Conservation (phyloP, 1,284 basidiomycete genomes). For the Pseudozyma pruni region DNA sequence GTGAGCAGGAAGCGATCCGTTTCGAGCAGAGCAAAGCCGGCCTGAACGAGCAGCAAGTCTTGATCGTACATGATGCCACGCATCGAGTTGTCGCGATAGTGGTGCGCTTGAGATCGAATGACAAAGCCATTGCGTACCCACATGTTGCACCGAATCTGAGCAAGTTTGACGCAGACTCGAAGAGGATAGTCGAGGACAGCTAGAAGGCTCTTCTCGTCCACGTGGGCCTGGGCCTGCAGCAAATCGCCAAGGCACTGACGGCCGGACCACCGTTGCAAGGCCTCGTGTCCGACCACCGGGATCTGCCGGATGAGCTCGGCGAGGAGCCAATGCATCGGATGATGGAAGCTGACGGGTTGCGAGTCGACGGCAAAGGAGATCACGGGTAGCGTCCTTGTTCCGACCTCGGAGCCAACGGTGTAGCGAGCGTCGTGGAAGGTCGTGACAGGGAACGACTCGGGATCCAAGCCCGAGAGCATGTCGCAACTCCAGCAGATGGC, state of each 20-base stretch:
- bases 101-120: conserved; percentile 92
- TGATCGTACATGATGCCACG: conserved; percentile 97
- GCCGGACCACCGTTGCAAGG: conserved; percentile 31
- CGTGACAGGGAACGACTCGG: conserved; percentile 78
- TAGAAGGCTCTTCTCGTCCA: conserved; percentile 54
- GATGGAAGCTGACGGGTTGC: conserved; percentile 80
- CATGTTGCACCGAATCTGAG: conserved; percentile 91
- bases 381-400: conserved; percentile 72
- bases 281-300: conserved; percentile 28
- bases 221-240: conserved; percentile 20
- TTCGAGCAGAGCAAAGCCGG: conserved; percentile 75
- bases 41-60: conserved; percentile 91
- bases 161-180: conserved; percentile 72
- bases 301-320: conserved; percentile 83
- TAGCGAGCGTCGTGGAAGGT: conserved; percentile 69
- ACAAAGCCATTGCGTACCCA: conserved; percentile 98
- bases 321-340: conserved; percentile 90
- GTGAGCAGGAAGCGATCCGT: conserved; percentile 83
- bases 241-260: conserved; percentile 33
- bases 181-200: conserved; percentile 61
- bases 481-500: conserved; percentile 71
- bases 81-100: conserved; percentile 95
- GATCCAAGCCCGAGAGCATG: conserved; percentile 42
- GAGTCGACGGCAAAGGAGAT: conserved; percentile 70
- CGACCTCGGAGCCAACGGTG: conserved; percentile 74